These are phyloP conservation scores for Cyberlindnera xishuangbannaensis DNA, from an alignment of 805 yeast genomes.

Conservation along the genomic window DNA sequence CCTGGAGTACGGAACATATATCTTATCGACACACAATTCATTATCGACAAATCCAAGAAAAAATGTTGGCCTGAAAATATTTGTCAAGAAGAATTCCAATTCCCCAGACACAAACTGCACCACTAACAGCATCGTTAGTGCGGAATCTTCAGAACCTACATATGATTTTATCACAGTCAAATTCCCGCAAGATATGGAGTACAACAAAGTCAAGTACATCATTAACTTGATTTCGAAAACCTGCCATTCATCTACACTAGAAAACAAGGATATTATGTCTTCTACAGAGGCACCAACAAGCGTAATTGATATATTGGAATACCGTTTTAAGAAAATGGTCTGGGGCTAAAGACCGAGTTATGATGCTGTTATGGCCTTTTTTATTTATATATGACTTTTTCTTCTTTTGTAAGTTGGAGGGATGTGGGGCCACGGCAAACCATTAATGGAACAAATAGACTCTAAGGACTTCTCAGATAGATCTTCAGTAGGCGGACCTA, in stretches of 20 bases:
- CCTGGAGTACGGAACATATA: conserved; percentile 29
- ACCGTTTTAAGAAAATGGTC: conserved; percentile 31
- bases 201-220: conserved; percentile 18
- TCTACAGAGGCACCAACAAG: conserved; percentile 33
- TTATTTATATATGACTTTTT: too few relatives aligned
- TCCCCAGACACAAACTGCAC: neutral
- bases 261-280: conserved; percentile 29
- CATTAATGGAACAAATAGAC: too few relatives aligned
- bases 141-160: neutral
- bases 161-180: conserved; percentile 16
- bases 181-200: conserved; percentile 24
- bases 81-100: conserved; percentile 4
- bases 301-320: conserved; percentile 30
- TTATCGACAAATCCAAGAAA: conserved; percentile 25
- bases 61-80: conserved; percentile 28
- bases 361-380: too few relatives aligned
- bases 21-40: conserved; percentile 17
- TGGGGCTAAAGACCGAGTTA: conserved; percentile 29
- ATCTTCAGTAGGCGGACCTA: too few relatives aligned
- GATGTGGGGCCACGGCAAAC: too few relatives aligned
- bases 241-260: conserved; percentile 19
- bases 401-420: too few relatives aligned
- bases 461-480: too few relatives aligned
- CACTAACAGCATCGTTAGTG: neutral
- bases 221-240: conserved; percentile 23